These are phyloP conservation scores for Celoporthe dispersa DNA, from an alignment of 2,329 filamentous ascomycete genomes.

Conservation along the genomic window DNA sequence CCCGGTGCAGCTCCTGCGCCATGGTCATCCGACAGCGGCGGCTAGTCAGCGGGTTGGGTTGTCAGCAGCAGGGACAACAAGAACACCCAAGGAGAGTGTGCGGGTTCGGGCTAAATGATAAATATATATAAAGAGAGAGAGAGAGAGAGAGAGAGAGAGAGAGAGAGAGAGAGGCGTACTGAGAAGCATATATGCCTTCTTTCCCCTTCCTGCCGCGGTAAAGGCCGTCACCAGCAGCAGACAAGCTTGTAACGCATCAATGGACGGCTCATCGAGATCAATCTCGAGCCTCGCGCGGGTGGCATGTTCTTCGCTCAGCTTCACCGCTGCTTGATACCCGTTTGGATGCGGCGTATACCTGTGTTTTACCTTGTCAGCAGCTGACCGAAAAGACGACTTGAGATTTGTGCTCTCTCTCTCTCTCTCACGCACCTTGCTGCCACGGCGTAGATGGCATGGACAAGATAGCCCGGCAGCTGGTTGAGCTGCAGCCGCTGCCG, in stretches of 20 bases:
- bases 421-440: conserved; percentile 58
- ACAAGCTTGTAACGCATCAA: conserved; percentile 77
- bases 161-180: conserved; percentile 51
- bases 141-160: neutral
- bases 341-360: conserved; percentile 73
- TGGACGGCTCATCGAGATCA: conserved; percentile 79
- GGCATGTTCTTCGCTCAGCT: conserved; percentile 74
- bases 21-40: conserved; percentile 80
- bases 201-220: conserved; percentile 77
- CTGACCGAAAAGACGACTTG: conserved; percentile 9
- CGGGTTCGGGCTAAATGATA: too few species aligned
- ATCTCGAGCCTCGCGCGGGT: conserved; percentile 70
- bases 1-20: conserved; percentile 79
- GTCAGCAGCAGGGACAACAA: conserved; percentile 41
- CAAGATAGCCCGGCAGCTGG: conserved; percentile 62
- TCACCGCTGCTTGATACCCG: conserved; percentile 69
- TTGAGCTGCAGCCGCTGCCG: conserved; percentile 73
- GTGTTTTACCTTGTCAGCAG: conserved; percentile 32
- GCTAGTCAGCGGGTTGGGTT: too few species aligned
- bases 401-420: neutral
- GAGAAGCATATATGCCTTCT: conserved; percentile 85
- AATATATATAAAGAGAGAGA: too few species aligned
- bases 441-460: conserved; percentile 64
- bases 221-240: conserved; percentile 77
- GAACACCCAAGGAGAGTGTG: too few species aligned